Evolutionary conservation across 805 yeast genomes (phyloP).

Genomic region (Danielia reshetovae): DNA sequence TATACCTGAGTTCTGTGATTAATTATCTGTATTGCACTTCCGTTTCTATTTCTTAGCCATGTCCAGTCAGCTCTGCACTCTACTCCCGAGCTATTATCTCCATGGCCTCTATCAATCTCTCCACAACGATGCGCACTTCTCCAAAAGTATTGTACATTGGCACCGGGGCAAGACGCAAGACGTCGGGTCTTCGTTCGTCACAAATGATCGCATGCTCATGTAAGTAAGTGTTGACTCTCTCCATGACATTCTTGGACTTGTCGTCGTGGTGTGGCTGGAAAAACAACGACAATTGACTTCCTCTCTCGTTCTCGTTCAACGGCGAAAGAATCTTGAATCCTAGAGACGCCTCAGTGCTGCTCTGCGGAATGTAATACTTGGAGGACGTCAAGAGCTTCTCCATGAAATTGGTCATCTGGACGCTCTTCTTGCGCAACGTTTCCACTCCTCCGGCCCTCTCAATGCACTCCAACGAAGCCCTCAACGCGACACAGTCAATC

Average conservation of each 20-base stretch:
- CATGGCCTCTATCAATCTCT: slow-evolving; percentile 40
- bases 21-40: neutral
- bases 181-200: slow-evolving; percentile 88
- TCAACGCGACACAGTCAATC: slow-evolving; percentile 71
- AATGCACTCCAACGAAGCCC: slow-evolving; percentile 61
- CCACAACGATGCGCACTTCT: slow-evolving; percentile 52
- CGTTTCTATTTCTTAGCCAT: neutral
- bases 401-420: slow-evolving; percentile 55
- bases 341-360: slow-evolving; percentile 15
- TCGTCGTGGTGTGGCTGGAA: slow-evolving; percentile 45
- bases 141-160: slow-evolving; percentile 77
- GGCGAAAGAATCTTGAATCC: slow-evolving; percentile 79
- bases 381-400: slow-evolving; percentile 45
- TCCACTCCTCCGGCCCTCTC: slow-evolving; percentile 60
- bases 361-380: slow-evolving; percentile 38
- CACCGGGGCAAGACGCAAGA: slow-evolving; percentile 83
- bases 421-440: slow-evolving; percentile 51
- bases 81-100: slow-evolving; percentile 6
- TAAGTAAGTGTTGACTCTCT: slow-evolving; percentile 47
- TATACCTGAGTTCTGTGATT: no score
- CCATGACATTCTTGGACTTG: slow-evolving; percentile 53
- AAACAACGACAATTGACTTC: slow-evolving; percentile 77
- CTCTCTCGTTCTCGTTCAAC: slow-evolving; percentile 48
- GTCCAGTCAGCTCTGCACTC: no score
- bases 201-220: slow-evolving; percentile 63